Evolutionary conservation across 2,329 filamentous ascomycete genomes (phyloP).

Genomic region (Hymenoscyphus salicellus): DNA sequence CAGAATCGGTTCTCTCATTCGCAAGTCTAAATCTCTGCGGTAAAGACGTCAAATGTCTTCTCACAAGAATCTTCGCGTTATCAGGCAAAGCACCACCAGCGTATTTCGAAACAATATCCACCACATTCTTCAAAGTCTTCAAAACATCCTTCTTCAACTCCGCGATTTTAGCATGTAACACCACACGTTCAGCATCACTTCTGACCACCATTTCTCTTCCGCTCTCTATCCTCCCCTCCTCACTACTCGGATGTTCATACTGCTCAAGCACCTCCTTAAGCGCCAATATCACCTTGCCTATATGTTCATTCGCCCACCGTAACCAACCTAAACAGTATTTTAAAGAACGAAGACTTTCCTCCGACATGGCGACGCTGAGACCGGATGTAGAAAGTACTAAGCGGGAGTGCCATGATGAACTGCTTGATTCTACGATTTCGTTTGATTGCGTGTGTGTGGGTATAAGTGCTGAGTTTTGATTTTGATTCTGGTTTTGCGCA

Average conservation of each 20-base stretch:
- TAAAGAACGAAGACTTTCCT: constrained; percentile 78
- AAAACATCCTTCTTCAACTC: constrained; percentile 68
- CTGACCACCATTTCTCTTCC: constrained; percentile 27
- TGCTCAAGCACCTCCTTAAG: constrained; percentile 75
- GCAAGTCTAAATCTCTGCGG: constrained; percentile 79
- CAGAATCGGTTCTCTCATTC: constrained; percentile 44
- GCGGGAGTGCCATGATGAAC: constrained; percentile 73
- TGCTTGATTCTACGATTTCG: constrained; percentile 29
- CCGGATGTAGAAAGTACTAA: constrained; percentile 89
- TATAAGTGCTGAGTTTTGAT: constrained; percentile 25
- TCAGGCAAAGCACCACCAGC: constrained; percentile 88
- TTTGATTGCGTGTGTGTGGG: constrained; percentile 34
- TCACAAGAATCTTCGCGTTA: constrained; percentile 80
- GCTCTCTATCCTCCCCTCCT: constrained; percentile 19
- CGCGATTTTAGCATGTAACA: constrained; percentile 50
- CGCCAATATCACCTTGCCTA: constrained; percentile 70
- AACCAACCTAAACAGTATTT: constrained; percentile 82
- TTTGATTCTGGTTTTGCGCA: constrained; percentile 35
- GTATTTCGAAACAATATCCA: constrained; percentile 82
- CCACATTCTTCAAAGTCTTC: constrained; percentile 74
- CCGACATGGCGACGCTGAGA: constrained; percentile 85
- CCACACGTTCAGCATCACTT: constrained; percentile 30
- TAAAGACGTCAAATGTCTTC: constrained; percentile 77
- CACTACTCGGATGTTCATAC: constrained; percentile 59
- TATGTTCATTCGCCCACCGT: constrained; percentile 75